Percentiles rank a stretch among this genome's conserved stretches.
These are phyloP conservation scores for Physcia stellaris DNA, from an alignment of 495 filamentous ascomycete genomes.

Conservation along the genomic window DNA sequence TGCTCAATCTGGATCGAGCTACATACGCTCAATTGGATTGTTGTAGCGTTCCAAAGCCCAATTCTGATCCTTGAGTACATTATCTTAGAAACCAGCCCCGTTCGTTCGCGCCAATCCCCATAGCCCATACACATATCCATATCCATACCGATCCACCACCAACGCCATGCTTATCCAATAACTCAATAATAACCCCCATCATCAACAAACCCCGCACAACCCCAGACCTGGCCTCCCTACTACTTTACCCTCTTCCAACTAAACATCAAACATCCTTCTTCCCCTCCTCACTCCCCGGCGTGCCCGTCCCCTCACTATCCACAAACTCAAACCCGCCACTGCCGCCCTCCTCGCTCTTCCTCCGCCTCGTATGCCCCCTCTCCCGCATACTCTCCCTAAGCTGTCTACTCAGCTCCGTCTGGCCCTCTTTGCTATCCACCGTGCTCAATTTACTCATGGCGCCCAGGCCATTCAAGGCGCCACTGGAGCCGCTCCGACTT, in stretches of 20 bases:
- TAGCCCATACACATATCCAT: too few relatives aligned
- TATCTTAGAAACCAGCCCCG: too few relatives aligned
- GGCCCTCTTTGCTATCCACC: constrained; percentile 52
- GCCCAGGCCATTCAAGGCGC: constrained; percentile 40
- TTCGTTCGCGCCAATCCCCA: too few relatives aligned
- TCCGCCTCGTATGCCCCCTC: constrained; percentile 56
- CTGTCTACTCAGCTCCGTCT: constrained; percentile 72
- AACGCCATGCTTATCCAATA: too few relatives aligned
- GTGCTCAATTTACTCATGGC: constrained; percentile 59
- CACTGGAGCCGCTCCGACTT: constrained; percentile 53
- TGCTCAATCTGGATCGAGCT: too few relatives aligned
- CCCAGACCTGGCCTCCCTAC: too few relatives aligned
- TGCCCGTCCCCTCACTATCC: constrained; percentile 27
- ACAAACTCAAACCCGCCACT: constrained; percentile 31
- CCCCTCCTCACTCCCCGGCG: constrained; percentile 30
- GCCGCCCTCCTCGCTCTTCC: constrained; percentile 43
- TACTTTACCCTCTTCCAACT: not conserved
- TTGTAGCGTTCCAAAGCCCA: too few relatives aligned
- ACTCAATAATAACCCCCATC: too few relatives aligned
- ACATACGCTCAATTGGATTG: too few relatives aligned
- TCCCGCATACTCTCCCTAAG: constrained; percentile 85
- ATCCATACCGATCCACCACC: too few relatives aligned
- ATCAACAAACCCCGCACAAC: too few relatives aligned
- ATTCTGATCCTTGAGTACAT: too few relatives aligned
- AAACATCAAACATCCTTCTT: constrained; percentile 25